These are phyloP conservation scores for Chrysoporthe deuterocubensis DNA, from an alignment of 2,329 filamentous ascomycete genomes.

Conservation along the genomic window DNA sequence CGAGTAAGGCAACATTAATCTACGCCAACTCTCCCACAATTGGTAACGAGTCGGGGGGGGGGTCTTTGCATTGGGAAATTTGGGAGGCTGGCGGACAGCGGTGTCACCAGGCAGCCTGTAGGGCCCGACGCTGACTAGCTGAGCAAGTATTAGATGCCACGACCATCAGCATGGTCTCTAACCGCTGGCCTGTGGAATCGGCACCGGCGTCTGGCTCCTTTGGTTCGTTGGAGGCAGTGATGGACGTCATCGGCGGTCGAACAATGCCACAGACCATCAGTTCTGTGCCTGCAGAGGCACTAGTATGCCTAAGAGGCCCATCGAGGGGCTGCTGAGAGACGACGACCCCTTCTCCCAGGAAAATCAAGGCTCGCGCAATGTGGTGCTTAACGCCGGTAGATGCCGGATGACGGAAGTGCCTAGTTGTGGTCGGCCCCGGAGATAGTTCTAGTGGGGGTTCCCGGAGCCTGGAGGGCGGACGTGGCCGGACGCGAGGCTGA, in stretches of 20 bases:
- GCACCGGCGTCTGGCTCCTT: slow-evolving; percentile 71
- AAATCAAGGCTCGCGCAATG: neutral
- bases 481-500: slow-evolving; percentile 12
- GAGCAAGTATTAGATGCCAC: too few relatives aligned
- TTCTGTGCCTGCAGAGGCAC: neutral
- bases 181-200: slow-evolving; percentile 52
- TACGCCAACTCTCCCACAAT: neutral
- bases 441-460: neutral
- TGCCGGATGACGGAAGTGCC: neutral
- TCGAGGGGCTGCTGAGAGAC: neutral
- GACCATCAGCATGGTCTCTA: slow-evolving; percentile 49
- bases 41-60: too few relatives aligned
- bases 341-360: too few relatives aligned
- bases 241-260: slow-evolving; percentile 18
- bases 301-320: neutral
- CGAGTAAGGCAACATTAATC: neutral
- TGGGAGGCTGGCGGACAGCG: slow-evolving; percentile 14
- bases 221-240: slow-evolving; percentile 70
- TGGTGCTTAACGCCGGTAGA: neutral
- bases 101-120: slow-evolving; percentile 14
- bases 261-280: neutral
- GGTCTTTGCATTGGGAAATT: neutral
- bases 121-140: slow-evolving; percentile 23
- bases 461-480: neutral
- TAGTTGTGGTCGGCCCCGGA: neutral